These are phyloP conservation scores for Phoma herbarum DNA, from an alignment of 2,329 filamentous ascomycete genomes.

Conservation along the genomic window DNA sequence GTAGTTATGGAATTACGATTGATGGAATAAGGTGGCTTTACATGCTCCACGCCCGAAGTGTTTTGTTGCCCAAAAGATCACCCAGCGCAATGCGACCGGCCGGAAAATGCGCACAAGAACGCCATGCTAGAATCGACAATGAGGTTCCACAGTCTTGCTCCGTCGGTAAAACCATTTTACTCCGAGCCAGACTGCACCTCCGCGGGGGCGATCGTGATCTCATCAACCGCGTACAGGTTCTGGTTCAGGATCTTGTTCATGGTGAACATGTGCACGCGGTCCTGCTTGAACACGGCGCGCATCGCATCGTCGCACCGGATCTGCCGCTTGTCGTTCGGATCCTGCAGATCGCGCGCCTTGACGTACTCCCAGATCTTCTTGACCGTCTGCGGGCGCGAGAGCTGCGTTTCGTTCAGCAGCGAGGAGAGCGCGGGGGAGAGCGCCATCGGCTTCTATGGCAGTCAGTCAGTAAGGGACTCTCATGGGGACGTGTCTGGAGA, in stretches of 20 bases:
- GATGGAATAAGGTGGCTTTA: background rate
- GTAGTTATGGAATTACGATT: background rate
- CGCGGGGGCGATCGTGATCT: constrained; percentile 48
- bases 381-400: constrained; percentile 93
- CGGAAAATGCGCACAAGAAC: constrained; percentile 19
- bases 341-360: constrained; percentile 85
- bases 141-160: constrained; percentile 1
- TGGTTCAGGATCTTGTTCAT: constrained; percentile 97
- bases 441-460: constrained; percentile 71
- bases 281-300: constrained; percentile 89
- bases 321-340: constrained; percentile 88
- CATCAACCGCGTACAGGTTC: constrained; percentile 87
- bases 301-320: constrained; percentile 92
- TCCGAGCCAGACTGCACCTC: constrained; percentile 3
- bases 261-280: constrained; percentile 96
- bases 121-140: constrained; percentile 21
- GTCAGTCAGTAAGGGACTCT: constrained; percentile 23
- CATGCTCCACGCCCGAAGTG: background rate
- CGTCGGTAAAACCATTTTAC: background rate
- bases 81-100: constrained; percentile 13
- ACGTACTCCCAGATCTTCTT: constrained; percentile 98
- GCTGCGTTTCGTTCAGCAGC: constrained; percentile 76
- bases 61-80: background rate
- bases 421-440: constrained; percentile 75
- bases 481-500: too few relatives aligned